Percentiles rank a stretch among this genome's conserved stretches.
Conservation (phyloP, 306 rosid species). For the Medicago lupulina region DNA sequence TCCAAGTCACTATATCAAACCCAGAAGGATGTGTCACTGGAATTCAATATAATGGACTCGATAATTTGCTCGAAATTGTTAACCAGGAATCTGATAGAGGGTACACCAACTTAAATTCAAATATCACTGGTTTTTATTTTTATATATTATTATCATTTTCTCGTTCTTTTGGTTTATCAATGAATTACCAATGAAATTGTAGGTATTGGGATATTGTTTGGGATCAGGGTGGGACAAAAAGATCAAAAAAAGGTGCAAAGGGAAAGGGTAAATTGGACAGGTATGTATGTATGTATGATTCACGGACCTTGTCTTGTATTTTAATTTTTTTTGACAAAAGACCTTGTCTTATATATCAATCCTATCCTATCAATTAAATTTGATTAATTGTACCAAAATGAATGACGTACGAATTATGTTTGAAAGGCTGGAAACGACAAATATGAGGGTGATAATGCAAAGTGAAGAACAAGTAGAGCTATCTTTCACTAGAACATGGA, state of each 20-base stretch:
- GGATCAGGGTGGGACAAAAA: slow-evolving; percentile 43
- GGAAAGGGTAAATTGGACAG: slow-evolving; percentile 53
- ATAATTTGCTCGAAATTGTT: slow-evolving; percentile 81
- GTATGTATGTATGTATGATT: slow-evolving; percentile 34
- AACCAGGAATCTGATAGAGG: slow-evolving; percentile 60
- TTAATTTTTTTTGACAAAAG: no score
- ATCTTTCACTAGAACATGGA: slow-evolving; percentile 83
- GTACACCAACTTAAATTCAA: slow-evolving; percentile 31
- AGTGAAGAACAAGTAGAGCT: slow-evolving; percentile 85
- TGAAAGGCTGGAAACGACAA: slow-evolving; percentile 46
- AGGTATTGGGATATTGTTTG: slow-evolving; percentile 63
- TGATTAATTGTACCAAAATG: neutral
- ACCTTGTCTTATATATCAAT: neutral
- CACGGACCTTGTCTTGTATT: slow-evolving; percentile 8
- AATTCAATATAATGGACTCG: slow-evolving; percentile 77
- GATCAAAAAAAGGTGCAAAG: slow-evolving; percentile 44
- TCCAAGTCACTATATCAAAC: slow-evolving; percentile 74
- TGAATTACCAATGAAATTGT: slow-evolving; percentile 1
- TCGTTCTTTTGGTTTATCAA: slow-evolving; percentile 3
- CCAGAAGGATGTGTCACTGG: slow-evolving; percentile 83
- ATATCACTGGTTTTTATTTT: neutral
- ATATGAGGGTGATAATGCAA: slow-evolving; percentile 60
- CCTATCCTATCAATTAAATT: no score
- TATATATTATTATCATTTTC: no score
- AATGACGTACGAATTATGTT: neutral